Percentiles rank a stretch among this genome's conserved stretches.
These are phyloP conservation scores for Senna tora DNA, from an alignment of 306 rosid genomes.

Conservation along the genomic window DNA sequence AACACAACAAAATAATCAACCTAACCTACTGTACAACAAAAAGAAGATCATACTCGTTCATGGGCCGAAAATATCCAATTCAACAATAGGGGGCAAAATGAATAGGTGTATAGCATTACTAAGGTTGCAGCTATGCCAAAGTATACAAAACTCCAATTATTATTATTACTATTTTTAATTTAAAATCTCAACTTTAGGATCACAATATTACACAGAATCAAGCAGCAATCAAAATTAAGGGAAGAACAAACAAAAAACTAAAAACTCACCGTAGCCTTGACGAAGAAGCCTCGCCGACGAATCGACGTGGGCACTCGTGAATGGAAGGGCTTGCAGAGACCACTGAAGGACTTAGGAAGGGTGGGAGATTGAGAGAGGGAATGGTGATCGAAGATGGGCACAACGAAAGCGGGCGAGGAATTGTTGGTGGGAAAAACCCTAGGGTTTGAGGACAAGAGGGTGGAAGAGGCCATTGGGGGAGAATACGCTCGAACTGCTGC, in stretches of 20 bases:
- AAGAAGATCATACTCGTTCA: background rate
- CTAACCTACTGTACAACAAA: background rate
- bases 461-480: constrained; percentile 61
- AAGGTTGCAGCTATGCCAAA: constrained; percentile 6
- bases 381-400: constrained; percentile 46
- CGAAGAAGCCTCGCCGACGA: constrained; percentile 59
- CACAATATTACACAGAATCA: background rate
- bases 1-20: background rate
- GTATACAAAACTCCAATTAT: constrained; percentile 19
- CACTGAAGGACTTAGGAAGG: constrained; percentile 64
- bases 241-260: constrained; percentile 18
- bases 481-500: background rate
- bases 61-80: background rate
- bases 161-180: background rate
- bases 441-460: constrained; percentile 64
- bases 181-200: constrained; percentile 39
- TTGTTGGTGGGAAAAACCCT: constrained; percentile 42
- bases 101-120: background rate
- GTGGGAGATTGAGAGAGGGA: constrained; percentile 47
- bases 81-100: background rate
- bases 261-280: constrained; percentile 74
- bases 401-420: constrained; percentile 30
- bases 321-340: constrained; percentile 66
- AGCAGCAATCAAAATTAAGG: background rate
- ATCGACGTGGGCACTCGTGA: constrained; percentile 51